A percentile compares a stretch with the other conserved stretches of the same genome.
Conservation (phyloP, 257 asterid species). For the Handroanthus guayacan region DNA sequence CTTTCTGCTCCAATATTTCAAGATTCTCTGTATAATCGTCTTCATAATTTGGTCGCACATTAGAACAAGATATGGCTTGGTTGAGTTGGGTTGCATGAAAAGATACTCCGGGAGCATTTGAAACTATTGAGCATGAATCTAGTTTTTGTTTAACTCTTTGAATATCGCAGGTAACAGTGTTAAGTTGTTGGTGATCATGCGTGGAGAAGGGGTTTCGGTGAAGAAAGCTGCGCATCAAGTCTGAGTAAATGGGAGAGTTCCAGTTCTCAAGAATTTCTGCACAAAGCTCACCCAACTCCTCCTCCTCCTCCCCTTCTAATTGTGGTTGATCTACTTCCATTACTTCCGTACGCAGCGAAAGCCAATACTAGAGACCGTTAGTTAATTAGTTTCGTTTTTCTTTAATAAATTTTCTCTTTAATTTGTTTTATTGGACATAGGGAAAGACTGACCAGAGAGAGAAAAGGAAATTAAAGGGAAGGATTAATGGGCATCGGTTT, state of each 20-base stretch:
- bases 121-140: neutral
- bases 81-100: neutral
- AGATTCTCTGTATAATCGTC: neutral
- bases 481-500: neutral
- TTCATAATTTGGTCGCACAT: neutral
- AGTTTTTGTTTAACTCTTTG: neutral
- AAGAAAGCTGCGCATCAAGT: neutral
- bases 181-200: neutral
- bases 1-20: neutral
- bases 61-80: neutral
- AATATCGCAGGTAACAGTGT: neutral
- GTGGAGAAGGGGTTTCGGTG: conserved; percentile 31
- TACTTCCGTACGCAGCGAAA: neutral
- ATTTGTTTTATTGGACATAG: neutral
- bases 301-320: conserved; percentile 7
- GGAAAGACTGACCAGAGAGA: no score
- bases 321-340: conserved; percentile 23
- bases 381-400: neutral
- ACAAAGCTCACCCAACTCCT: conserved; percentile 30
- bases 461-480: no score
- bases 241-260: conserved; percentile 33
- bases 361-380: neutral
- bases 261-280: conserved; percentile 44
- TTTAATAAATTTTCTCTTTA: neutral
- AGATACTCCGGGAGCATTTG: neutral